phyloP scores from a whole-genome alignment of 208 protist genomes.

The Trypanosoma caninum region DNA sequence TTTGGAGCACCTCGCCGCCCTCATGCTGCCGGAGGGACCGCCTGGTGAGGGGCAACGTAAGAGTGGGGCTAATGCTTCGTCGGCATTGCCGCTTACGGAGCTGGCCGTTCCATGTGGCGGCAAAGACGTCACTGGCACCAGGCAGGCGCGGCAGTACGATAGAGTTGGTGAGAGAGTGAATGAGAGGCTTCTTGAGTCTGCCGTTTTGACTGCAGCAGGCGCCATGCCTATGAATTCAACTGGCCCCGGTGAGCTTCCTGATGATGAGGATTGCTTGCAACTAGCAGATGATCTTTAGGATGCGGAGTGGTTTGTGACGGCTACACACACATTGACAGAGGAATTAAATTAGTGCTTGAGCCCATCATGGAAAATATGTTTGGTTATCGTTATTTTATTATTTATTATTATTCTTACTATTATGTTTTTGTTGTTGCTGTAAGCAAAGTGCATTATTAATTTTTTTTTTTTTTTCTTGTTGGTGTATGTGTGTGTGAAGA shows the following conservation, averaged over 20 bases:
- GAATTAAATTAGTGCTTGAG: neutral
- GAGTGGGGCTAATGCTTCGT: neutral
- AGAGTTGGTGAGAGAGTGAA: neutral
- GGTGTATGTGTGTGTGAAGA: too few relatives aligned
- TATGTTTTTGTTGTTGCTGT: too few relatives aligned
- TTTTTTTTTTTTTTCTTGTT: too few relatives aligned
- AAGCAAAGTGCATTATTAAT: too few relatives aligned
- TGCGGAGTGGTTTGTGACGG: neutral
- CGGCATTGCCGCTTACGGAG: slow-evolving; percentile 1
- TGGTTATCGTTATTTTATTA: too few relatives aligned
- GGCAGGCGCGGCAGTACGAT: neutral
- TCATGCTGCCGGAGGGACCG: slow-evolving; percentile 62
- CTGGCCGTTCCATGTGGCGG: neutral
- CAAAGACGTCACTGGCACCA: neutral
- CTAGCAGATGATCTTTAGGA: slow-evolving; percentile 61
- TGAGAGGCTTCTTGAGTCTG: slow-evolving; percentile 13
- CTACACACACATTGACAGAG: neutral
- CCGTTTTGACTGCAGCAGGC: neutral
- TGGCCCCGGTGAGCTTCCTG: neutral
- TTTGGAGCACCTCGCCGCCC: slow-evolving; percentile 64
- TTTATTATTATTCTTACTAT: too few relatives aligned
- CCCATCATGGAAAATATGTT: too few relatives aligned
- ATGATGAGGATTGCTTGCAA: slow-evolving; percentile 69
- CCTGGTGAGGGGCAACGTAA: neutral
- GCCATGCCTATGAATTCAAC: neutral